Evolutionary conservation across 2,329 filamentous ascomycete genomes (phyloP), one percentile per base, ranked within the genome.

Genomic region (Calonectria montana): DNA sequence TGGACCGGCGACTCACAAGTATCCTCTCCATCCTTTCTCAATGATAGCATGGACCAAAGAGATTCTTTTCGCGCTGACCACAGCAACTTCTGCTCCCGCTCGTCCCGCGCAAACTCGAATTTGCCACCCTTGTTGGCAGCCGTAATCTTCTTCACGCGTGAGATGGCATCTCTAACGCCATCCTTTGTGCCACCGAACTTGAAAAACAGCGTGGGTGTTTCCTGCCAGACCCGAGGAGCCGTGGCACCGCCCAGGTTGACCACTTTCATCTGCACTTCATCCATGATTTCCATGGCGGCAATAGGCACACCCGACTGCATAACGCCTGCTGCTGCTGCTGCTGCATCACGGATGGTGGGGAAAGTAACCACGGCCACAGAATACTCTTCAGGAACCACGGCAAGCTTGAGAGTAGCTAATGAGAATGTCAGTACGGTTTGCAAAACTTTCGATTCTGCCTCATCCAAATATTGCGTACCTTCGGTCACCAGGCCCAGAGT

Each of bases 31-130:
- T 83, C 89, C 82, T 87, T 92, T 78, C 87, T 88, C 78, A 95
- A 84, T 0, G 94, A 91, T 77, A 96, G 88, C 87, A 96, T 94
- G 39, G 91, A 93, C 94, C 94, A 97, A n/a, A 97, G 84, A 3
- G 93, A 93, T 81, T 96, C 94, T 80, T 97, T 97, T 61, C 94
- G 85, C 2, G 94, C 94, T 39, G 91, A 93, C 94, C 94, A 97
- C 5, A 97, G 86, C 66, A 94, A 87, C 74, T 93, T 90, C 81
- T 93, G 92, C 83, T 97, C 94, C 27, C 90, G 87, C 48, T 88
- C 88, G 75, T 91, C 92, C 76, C 89, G 90, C 4, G 94, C 94
- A 82, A 96, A 96, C 81, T 96, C 93, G 79, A 97, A 96, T 43
- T 84, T 87, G 80, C 86, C 91, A 1, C 90, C 91, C 65, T 90